A percentile compares a stretch with the other conserved stretches of the same genome.
These are phyloP conservation scores for Capsicum baccatum DNA, from an alignment of 257 asterid genomes.

Conservation along the genomic window DNA sequence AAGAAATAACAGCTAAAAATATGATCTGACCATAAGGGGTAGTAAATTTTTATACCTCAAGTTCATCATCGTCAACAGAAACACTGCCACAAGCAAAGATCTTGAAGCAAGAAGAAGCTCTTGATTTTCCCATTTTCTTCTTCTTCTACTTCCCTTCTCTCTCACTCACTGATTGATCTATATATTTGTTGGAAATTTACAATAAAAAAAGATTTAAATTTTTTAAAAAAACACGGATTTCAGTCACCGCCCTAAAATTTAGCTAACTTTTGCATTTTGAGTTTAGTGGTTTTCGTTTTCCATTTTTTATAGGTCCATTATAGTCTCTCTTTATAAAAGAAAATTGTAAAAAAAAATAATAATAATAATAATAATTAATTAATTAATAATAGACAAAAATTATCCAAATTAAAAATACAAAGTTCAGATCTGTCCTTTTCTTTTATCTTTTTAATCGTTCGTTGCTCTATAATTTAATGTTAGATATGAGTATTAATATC, in stretches of 20 bases:
- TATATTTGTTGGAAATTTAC: conserved; percentile 49
- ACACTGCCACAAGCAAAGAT: conserved; percentile 74
- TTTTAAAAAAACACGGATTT: conserved; percentile 51
- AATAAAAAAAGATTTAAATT: neutral
- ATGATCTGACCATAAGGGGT: neutral
- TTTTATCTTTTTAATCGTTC: no score
- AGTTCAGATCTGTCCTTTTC: neutral
- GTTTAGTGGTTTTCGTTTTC: conserved; percentile 46
- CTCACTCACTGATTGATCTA: conserved; percentile 15
- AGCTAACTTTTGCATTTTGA: conserved; percentile 47
- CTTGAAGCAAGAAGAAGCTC: conserved; percentile 75
- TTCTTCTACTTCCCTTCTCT: neutral
- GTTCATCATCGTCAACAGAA: conserved; percentile 66
- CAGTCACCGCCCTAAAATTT: conserved; percentile 53
- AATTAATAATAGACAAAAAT: neutral
- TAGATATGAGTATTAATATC: no score
- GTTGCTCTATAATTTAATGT: no score
- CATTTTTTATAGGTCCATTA: neutral
- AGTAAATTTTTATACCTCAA: conserved; percentile 46
- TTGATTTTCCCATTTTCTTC: conserved; percentile 67
- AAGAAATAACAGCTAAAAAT: neutral
- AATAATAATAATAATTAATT: no score
- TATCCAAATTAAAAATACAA: neutral
- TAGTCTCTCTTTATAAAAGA: neutral
- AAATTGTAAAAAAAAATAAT: neutral